A percentile compares a stretch with the other conserved stretches of the same genome.
phyloP scores from a whole-genome alignment of 805 yeast genomes.

The Myxozyma monticola region DNA sequence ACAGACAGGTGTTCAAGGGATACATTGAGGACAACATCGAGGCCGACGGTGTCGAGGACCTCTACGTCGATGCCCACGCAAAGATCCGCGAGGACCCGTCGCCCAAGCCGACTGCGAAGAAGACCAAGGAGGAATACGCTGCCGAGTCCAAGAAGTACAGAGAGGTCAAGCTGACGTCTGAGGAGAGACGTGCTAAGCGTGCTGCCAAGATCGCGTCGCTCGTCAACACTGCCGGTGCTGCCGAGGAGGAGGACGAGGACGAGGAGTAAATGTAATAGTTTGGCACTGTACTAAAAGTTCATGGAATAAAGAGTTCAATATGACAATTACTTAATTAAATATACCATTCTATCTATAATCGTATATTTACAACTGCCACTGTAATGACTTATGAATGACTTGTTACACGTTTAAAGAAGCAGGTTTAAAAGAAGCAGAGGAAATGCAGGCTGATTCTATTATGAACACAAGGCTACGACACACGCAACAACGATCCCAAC shows the following conservation, averaged over 20 bases:
- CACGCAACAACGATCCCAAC: too few species aligned
- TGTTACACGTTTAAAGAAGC: too few species aligned
- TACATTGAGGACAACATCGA: slow-evolving; percentile 97
- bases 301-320: too few species aligned
- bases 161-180: slow-evolving; percentile 83
- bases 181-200: slow-evolving; percentile 84
- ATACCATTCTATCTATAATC: not conserved
- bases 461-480: too few species aligned
- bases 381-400: not conserved
- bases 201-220: slow-evolving; percentile 83
- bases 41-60: slow-evolving; percentile 94
- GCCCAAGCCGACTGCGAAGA: slow-evolving; percentile 85
- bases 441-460: too few species aligned
- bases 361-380: not conserved
- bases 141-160: slow-evolving; percentile 93
- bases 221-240: slow-evolving; percentile 19
- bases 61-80: slow-evolving; percentile 92
- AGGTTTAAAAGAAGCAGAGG: too few species aligned
- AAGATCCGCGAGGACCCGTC: slow-evolving; percentile 95
- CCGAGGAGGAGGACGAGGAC: slow-evolving; percentile 24
- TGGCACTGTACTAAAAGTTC: not conserved
- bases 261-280: slow-evolving; percentile 9
- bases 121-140: slow-evolving; percentile 97
- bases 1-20: slow-evolving; percentile 91
- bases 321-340: not conserved